Evolutionary conservation across 129 eudicot species (phyloP), one percentile per base, ranked within the genome.

Genomic region (Deinandra increscens): DNA sequence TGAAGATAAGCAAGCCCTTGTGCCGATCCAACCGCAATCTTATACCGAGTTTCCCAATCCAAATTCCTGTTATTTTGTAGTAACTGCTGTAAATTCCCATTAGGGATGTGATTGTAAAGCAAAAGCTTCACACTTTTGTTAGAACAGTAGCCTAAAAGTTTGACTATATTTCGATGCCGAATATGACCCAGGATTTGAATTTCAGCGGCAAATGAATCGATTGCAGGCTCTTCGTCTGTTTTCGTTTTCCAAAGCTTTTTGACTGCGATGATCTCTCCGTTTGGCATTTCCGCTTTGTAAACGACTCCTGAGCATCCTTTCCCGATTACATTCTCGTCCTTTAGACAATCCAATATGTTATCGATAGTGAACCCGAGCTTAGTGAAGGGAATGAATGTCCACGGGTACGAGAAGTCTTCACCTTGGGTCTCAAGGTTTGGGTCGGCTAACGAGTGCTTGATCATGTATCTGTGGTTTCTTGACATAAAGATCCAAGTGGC

Each of bases 371-470:
- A 89, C 12, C 83, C 86, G 29, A 86, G 95, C 81, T 92, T 92
- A 68, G 86, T 89, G 77, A 92, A 92, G 0, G 98, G 98, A 56
- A 92, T 92, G 71, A 89, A 92, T 44, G 91, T 92, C 98, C 98
- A 92, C 9, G 98, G 98, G 72, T 92, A 92, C 4, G 98, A 89
- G 73, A 92, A 92, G 81, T 89, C 95, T 7, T 92, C 96, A 19
- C 76, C 83, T 23, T 75, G 56, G 1, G 77, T 48, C 3, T 81
- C 59, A 8, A 79, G 73, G 64, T 59, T 63, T 9, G 80, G 60
- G 54, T 77, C 55, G 42, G 87, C 64, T 42, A 70, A 62, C 5
- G 91, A 56, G 46, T 88, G 89, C 48, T 81, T 84, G 5, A 81
- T 77, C 55, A 84, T 66, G 70, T 76, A 84, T 29, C 14, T 83